Evolutionary conservation across 352 stramenopile genomes (phyloP).

Genomic region (Phytopythium vexans): DNA sequence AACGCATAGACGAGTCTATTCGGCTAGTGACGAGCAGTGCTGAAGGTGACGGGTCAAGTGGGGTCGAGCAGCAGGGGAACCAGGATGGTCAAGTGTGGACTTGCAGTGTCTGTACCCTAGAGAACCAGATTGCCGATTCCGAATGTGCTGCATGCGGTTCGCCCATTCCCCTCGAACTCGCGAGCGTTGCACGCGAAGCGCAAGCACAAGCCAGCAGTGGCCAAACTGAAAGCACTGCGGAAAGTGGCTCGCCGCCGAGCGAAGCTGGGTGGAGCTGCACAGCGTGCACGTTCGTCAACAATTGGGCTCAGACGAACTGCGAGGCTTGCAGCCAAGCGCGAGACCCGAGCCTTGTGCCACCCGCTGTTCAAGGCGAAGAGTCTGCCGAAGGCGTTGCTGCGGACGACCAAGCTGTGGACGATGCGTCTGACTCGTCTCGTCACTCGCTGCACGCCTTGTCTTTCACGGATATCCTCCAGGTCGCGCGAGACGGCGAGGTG

Average conservation of each 20-base stretch:
- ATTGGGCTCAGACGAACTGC: conserved; percentile 45
- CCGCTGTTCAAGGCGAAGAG: no score
- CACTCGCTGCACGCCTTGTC: no score
- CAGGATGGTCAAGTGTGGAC: conserved; percentile 42
- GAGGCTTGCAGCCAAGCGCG: conserved; percentile 50
- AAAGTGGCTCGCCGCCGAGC: neutral
- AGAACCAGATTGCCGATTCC: conserved; percentile 52
- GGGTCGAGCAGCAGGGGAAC: no score
- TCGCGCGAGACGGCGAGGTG: conserved; percentile 2
- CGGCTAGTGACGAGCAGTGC: neutral
- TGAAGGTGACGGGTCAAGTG: conserved; percentile 7
- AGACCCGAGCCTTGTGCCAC: no score
- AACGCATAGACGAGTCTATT: neutral
- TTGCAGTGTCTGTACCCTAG: conserved; percentile 64
- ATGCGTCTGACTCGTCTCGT: no score
- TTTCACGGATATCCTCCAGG: no score
- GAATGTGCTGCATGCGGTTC: conserved; percentile 69
- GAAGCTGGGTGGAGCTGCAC: conserved; percentile 47
- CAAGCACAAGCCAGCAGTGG: conserved; percentile 10
- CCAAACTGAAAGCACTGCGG: conserved; percentile 2
- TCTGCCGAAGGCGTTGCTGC: no score
- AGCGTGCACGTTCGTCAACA: conserved; percentile 70
- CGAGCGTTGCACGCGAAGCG: conserved; percentile 20
- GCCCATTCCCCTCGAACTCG: conserved; percentile 46
- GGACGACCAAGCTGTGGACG: no score